phyloP scores from a whole-genome alignment of 1,284 basidiomycete genomes.

The Coniferiporia sulphurascens region DNA sequence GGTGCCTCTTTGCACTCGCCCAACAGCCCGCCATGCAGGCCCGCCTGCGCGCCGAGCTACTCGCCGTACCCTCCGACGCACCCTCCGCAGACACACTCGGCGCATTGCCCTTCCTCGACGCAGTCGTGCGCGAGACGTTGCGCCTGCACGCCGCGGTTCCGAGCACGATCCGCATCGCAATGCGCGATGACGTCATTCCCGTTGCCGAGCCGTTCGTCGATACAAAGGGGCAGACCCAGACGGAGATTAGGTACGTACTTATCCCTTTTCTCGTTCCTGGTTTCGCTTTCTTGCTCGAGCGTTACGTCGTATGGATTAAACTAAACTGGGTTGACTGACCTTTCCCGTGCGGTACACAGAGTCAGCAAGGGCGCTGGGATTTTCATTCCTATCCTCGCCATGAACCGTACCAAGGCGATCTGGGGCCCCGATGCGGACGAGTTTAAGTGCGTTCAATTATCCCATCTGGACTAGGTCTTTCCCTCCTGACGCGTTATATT shows the following conservation, averaged over 20 bases:
- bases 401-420: slow-evolving; percentile 34
- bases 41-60: slow-evolving; percentile 66
- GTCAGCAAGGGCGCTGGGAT: slow-evolving; percentile 28
- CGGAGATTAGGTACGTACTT: slow-evolving; percentile 20
- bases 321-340: neutral
- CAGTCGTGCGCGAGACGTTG: slow-evolving; percentile 28
- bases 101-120: slow-evolving; percentile 30
- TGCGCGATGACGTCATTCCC: slow-evolving; percentile 25
- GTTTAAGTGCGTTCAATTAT: slow-evolving; percentile 22
- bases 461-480: too few species aligned
- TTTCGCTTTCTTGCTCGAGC: too few species aligned
- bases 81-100: slow-evolving; percentile 28
- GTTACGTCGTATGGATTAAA: neutral
- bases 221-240: slow-evolving; percentile 18
- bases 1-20: slow-evolving; percentile 63
- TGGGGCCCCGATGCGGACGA: slow-evolving; percentile 40
- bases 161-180: slow-evolving; percentile 20
- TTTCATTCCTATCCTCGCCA: slow-evolving; percentile 28
- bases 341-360: neutral
- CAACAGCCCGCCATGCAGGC: slow-evolving; percentile 51
- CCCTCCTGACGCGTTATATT: too few species aligned
- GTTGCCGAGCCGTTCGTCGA: slow-evolving; percentile 22
- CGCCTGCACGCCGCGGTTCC: slow-evolving; percentile 23
- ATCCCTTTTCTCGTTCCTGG: neutral
- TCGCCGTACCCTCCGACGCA: slow-evolving; percentile 30